These are phyloP conservation scores for Tubosaeta sp. DNA, from an alignment of 768 basidiomycete genomes.

Conservation along the genomic window DNA sequence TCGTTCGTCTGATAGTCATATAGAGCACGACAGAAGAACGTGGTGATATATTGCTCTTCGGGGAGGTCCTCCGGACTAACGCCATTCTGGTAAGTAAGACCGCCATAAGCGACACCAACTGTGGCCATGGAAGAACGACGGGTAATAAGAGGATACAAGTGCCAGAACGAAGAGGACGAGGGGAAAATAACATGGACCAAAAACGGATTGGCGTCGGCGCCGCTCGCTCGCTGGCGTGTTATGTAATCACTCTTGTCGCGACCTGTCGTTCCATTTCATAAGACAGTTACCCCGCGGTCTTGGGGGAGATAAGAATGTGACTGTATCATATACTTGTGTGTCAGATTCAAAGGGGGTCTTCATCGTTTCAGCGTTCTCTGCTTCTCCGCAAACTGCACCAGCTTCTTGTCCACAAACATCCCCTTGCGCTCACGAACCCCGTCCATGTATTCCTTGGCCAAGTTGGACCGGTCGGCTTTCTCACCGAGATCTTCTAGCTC, in stretches of 20 bases:
- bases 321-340: neutral
- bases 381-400: conserved; percentile 95
- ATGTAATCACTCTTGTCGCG: conserved; percentile 23
- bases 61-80: conserved; percentile 28
- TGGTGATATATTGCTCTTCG: conserved; percentile 59
- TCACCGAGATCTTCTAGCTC: conserved; percentile 96
- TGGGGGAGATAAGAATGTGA: neutral
- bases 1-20: conserved; percentile 92
- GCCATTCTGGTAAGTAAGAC: conserved; percentile 17
- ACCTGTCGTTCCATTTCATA: conserved; percentile 12
- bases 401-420: conserved; percentile 91
- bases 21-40: conserved; percentile 85
- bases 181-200: conserved; percentile 13
- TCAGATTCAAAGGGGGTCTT: neutral
- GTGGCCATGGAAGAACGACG: conserved; percentile 22
- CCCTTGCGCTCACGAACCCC: conserved; percentile 88
- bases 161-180: conserved; percentile 10
- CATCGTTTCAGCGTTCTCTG: conserved; percentile 81
- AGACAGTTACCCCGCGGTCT: neutral
- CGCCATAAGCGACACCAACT: conserved; percentile 20
- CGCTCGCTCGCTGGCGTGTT: conserved; percentile 13
- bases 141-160: neutral
- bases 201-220: conserved; percentile 7
- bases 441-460: conserved; percentile 94
- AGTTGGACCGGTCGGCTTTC: conserved; percentile 87